These are phyloP conservation scores for Albifimbria verrucaria DNA, from an alignment of 2,329 filamentous ascomycete species.

Conservation along the genomic window DNA sequence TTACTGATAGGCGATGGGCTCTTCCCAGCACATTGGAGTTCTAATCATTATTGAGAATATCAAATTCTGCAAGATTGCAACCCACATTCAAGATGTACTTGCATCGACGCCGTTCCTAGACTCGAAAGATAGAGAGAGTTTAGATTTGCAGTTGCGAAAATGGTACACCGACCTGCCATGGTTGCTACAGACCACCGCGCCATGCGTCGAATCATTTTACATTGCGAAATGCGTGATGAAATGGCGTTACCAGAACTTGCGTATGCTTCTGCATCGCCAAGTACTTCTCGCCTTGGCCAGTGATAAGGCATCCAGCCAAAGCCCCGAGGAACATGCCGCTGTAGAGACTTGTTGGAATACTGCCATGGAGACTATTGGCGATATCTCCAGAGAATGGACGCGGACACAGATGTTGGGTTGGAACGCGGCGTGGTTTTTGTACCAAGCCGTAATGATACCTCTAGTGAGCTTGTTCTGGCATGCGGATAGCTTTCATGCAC, in stretches of 20 bases:
- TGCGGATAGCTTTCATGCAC: constrained; percentile 43
- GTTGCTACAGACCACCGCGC: constrained; percentile 60
- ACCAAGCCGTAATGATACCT: constrained; percentile 77
- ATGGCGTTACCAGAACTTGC: constrained; percentile 77
- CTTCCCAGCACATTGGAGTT: constrained; percentile 59
- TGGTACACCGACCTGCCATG: constrained; percentile 72
- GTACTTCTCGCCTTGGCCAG: constrained; percentile 65
- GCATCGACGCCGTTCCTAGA: constrained; percentile 68
- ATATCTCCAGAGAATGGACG: constrained; percentile 67
- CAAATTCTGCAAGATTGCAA: constrained; percentile 76
- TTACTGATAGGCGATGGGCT: constrained; percentile 35
- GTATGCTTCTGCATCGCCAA: constrained; percentile 72
- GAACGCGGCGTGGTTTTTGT: constrained; percentile 80
- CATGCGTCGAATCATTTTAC: constrained; percentile 67
- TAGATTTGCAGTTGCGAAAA: constrained; percentile 65
- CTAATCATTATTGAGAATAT: constrained; percentile 73
- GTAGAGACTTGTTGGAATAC: constrained; percentile 34
- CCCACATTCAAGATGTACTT: constrained; percentile 72
- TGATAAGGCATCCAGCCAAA: constrained; percentile 51
- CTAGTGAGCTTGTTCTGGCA: constrained; percentile 73
- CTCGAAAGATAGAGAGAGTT: constrained; percentile 59
- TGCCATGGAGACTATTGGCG: constrained; percentile 66
- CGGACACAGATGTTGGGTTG: constrained; percentile 75
- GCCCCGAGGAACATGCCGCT: not conserved
- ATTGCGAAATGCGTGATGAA: constrained; percentile 74